Evolutionary conservation across 169 alveolate species (phyloP).

Genomic region (Ichthyophthirius multifiliis): DNA sequence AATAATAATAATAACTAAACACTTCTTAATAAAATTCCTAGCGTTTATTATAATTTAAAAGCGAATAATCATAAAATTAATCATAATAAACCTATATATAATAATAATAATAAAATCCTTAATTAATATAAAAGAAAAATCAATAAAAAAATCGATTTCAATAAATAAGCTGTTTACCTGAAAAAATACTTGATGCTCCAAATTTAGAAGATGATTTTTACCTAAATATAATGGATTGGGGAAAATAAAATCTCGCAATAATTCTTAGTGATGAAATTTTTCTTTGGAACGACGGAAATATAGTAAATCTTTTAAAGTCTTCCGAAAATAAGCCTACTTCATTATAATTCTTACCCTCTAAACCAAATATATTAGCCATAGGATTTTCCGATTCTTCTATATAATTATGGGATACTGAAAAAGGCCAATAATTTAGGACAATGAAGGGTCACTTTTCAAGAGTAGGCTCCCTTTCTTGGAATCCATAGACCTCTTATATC

Average conservation of each 20-base stretch:
- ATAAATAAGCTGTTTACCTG: conserved; percentile 44
- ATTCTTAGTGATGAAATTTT: conserved; percentile 69
- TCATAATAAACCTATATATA: not conserved
- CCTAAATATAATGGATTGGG: conserved; percentile 81
- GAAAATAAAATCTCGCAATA: conserved; percentile 70
- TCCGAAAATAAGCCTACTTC: conserved; percentile 44
- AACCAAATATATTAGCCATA: conserved; percentile 50
- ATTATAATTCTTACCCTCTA: conserved; percentile 53
- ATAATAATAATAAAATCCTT: not conserved
- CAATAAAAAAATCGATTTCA: not conserved
- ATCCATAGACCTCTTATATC: conserved; percentile 46
- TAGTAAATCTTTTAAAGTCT: conserved; percentile 35
- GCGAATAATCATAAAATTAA: not conserved
- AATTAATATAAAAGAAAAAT: not conserved
- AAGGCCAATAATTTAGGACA: conserved; percentile 42
- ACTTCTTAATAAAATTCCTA: not conserved
- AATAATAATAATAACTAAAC: not conserved
- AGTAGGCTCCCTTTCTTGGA: conserved; percentile 77
- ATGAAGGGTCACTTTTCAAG: conserved; percentile 61
- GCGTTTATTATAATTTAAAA: not conserved
- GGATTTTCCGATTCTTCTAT: conserved; percentile 52
- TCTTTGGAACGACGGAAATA: conserved; percentile 61
- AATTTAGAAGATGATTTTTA: conserved; percentile 78
- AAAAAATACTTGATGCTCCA: conserved; percentile 83
- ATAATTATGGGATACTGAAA: conserved; percentile 64